Base-by-base conservation (phyloP, 1,139 yeast species). In the Magnusiomyces paraingens region DNA sequence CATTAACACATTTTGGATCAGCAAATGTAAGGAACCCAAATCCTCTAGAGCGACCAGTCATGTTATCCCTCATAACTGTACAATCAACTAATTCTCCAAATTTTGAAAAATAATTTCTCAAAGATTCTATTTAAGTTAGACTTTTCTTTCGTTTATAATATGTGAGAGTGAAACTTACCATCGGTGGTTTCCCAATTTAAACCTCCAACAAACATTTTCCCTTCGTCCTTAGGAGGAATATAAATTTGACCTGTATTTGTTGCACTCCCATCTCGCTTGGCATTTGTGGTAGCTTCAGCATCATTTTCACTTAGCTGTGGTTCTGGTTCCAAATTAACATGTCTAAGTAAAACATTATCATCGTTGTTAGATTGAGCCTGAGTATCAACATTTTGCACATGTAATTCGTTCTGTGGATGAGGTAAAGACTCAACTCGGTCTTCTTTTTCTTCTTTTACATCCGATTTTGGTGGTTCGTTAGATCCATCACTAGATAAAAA, bases 171-270 rank as follows among this genome's bases (percentile, higher is more conserved):
- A 40, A 12, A 3, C 44, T 15, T 40, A 40, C 44, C 96, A 66
- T 93, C 99, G 8, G 95, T 85, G 32, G 99, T 93, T 66, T 93
- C 99, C 99, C 99, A 93, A 66, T 93, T 94, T 62, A 93, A 81
- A 52, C 99, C 99, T 61, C 99, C 99, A 69, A 93, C 83, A 68
- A 93, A 93, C 97, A 94, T 90, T 68, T 93, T 93, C 55, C 97
- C 96, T 80, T 67, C 84, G 53, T 68, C 72, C 57, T 71, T 70
- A 42, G 74, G 73, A 18, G 74, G 74, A 46, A 68, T 67, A 58
- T 61, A 70, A 62, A 68, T 70, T 66, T 67, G 73, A 61, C 69
- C 76, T 55, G 71, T 70, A 49, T 55, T 55, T 18, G 57, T 55
- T 39, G 57, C 57, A 22, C 57, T 49, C 15, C 57, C 57, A 44